phyloP scores from a whole-genome alignment of 148 eudicot genomes.

The Rhododendron kiyosumense region DNA sequence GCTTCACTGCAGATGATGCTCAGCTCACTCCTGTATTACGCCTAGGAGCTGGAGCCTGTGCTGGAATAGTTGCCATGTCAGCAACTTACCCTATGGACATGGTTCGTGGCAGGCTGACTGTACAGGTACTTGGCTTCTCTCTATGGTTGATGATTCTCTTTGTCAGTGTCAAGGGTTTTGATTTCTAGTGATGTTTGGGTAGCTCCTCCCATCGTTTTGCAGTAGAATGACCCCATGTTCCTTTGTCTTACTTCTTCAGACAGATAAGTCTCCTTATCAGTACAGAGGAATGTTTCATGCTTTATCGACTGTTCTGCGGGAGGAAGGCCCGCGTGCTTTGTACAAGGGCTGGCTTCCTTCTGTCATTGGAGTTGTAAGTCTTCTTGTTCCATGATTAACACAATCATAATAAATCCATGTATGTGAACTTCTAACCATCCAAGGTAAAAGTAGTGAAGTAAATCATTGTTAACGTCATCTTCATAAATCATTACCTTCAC shows the following conservation, averaged over 20 bases:
- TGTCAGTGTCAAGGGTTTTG: background rate
- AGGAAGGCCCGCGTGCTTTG: constrained; percentile 88
- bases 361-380: constrained; percentile 85
- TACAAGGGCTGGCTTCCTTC: constrained; percentile 98
- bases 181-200: background rate
- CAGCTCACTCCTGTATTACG: constrained; percentile 81
- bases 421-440: background rate
- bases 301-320: constrained; percentile 67
- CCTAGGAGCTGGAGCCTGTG: constrained; percentile 93
- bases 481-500: no score
- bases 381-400: constrained; percentile 2
- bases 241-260: constrained; percentile 37
- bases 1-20: constrained; percentile 55
- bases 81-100: constrained; percentile 93
- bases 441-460: background rate
- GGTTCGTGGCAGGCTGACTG: constrained; percentile 87
- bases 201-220: background rate
- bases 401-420: background rate
- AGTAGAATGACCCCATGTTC: background rate
- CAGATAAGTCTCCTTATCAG: constrained; percentile 67
- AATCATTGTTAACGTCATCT: background rate
- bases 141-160: background rate
- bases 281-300: constrained; percentile 94
- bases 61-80: constrained; percentile 95
- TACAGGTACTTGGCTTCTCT: constrained; percentile 50